Conservation (phyloP, 441 rosid species). For the Sinapis alba region DNA sequence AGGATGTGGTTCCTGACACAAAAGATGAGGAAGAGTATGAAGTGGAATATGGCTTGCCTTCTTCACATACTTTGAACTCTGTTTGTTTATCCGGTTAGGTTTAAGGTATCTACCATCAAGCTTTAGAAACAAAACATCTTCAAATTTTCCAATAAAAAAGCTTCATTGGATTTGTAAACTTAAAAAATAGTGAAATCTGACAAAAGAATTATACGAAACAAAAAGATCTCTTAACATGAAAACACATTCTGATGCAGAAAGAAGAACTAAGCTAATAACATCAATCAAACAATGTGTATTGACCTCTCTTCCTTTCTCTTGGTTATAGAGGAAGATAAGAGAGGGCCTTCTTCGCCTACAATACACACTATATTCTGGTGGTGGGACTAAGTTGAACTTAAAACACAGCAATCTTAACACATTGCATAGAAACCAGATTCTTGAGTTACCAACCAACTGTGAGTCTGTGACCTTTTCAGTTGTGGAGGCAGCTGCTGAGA, state of each 20-base stretch:
- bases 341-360: conserved; percentile 35
- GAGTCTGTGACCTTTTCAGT: conserved; percentile 18
- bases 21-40: too few species aligned
- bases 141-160: background rate
- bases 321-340: conserved; percentile 35
- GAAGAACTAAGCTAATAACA: conserved; percentile 29
- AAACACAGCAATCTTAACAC: conserved; percentile 28
- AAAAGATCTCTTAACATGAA: conserved; percentile 14
- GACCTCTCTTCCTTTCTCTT: conserved; percentile 11
- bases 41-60: too few species aligned
- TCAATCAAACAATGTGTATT: conserved; percentile 31
- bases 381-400: conserved; percentile 31
- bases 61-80: too few species aligned
- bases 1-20: too few species aligned
- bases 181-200: background rate
- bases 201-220: conserved; percentile 6
- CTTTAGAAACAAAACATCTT: too few species aligned
- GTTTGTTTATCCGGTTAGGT: too few species aligned
- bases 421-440: conserved; percentile 30
- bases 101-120: too few species aligned
- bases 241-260: conserved; percentile 28
- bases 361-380: conserved; percentile 38
- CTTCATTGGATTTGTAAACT: conserved; percentile 3
- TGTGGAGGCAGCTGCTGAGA: conserved; percentile 37
- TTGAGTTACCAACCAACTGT: conserved; percentile 24